Evolutionary conservation across 2,329 filamentous ascomycete species (phyloP).

Genomic region (Scleromitrula shiraiana): DNA sequence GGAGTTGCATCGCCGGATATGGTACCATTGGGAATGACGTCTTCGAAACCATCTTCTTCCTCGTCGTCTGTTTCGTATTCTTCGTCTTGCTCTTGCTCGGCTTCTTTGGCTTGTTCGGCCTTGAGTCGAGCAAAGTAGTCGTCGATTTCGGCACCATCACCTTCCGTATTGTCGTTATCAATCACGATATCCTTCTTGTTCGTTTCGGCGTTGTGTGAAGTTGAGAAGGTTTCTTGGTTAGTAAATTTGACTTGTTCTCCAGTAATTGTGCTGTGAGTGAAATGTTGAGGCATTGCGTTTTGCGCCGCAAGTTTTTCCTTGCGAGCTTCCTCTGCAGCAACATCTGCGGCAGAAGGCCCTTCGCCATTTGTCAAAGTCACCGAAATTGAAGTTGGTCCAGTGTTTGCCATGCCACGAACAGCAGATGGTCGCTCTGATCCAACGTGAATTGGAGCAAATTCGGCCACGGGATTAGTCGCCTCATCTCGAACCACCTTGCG

Average conservation of each 20-base stretch:
- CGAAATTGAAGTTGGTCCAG: slow-evolving; percentile 59
- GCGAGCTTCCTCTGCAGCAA: slow-evolving; percentile 53
- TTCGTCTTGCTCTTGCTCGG: slow-evolving; percentile 42
- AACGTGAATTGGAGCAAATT: slow-evolving; percentile 49
- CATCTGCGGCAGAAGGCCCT: slow-evolving; percentile 59
- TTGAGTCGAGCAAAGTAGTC: slow-evolving; percentile 61
- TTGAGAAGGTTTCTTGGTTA: slow-evolving; percentile 31
- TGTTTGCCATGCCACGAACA: slow-evolving; percentile 60
- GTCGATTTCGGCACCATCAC: slow-evolving; percentile 51
- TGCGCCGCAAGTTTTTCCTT: slow-evolving; percentile 59
- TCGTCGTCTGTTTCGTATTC: slow-evolving; percentile 42
- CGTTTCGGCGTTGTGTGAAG: slow-evolving; percentile 30
- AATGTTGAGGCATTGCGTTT: slow-evolving; percentile 65
- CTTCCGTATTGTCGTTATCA: slow-evolving; percentile 35
- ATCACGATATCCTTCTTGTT: slow-evolving; percentile 40
- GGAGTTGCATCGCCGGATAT: slow-evolving; percentile 25
- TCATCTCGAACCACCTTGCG: slow-evolving; percentile 59
- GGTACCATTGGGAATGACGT: slow-evolving; percentile 30
- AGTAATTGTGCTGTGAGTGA: slow-evolving; percentile 61
- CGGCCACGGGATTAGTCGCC: slow-evolving; percentile 55
- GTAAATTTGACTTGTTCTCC: slow-evolving; percentile 49
- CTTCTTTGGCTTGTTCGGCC: slow-evolving; percentile 47
- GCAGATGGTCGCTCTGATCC: slow-evolving; percentile 52
- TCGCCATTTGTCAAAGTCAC: slow-evolving; percentile 61
- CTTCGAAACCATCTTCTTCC: slow-evolving; percentile 39